Base-by-base conservation (phyloP, 495 filamentous ascomycete genomes). In the Aspergillus heteromorphus region DNA sequence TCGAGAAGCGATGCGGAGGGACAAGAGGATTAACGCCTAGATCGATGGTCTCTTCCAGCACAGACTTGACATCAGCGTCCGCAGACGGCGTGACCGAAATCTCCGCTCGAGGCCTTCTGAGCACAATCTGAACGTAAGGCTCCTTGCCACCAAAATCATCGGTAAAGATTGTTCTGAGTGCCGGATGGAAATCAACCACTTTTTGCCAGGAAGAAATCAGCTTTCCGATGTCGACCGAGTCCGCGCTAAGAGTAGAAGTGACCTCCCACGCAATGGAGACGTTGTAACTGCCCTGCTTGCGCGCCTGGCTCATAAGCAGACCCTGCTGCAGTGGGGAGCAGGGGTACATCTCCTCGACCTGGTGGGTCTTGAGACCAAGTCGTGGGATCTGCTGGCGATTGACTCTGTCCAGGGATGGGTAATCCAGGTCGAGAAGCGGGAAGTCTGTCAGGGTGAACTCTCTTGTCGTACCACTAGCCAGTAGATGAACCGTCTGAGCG, bases 401-500 rank as follows among this genome's bases (percentile, higher is more conserved):
- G 11, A 38, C n/a, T 5, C 34, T 38, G 10, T 48, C 30, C 7
- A 57, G 27, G 0, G 51, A 49, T 27, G 7, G 18, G 75, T 74
- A 11, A 61, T 56, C 0, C 65, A 56, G 27, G 67, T 62, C 14
- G 82, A 69, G 6, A 60, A 36, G 16, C 76, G 58, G 3, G 72
- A 38, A 38, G 34, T 38, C 34, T 14, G 34, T n/a, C 34, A 38
- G 34, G 11, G 34, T 38, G 13, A 38, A 38, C n/a, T 38, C 34
- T 5, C 34, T 38, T 13, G n/a, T 4, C 0, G 34, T 38, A n/a
- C 34, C 34, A n/a, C 11, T 14, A 10, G 30, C 30, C 34, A 38
- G 34, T 1, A 38, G 1, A 1, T 38, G 10, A 1, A 38, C 34
- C 5, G 13, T n/a, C 34, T 38, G 34, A 4, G 34, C 34, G n/a